A percentile compares a stretch with the other conserved stretches of the same genome.
phyloP scores from a whole-genome alignment of 2,329 filamentous ascomycete genomes.

The Gliomastix tumulicola region DNA sequence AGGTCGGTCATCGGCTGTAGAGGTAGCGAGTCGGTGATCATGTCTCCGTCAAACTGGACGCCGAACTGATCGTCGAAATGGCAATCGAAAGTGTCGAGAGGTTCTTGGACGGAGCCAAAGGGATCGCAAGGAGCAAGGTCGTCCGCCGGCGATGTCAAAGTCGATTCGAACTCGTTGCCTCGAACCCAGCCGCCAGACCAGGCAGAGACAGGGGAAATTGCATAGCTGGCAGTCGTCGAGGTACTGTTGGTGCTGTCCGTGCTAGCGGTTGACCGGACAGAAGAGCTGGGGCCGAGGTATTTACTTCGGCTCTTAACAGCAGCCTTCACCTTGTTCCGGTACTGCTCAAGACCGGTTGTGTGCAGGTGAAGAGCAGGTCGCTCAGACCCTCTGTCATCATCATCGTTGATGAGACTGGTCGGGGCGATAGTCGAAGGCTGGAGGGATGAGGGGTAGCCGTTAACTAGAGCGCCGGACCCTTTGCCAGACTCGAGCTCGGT shows the following conservation, averaged over 20 bases:
- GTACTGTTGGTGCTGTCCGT: slow-evolving; percentile 31
- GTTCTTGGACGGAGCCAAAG: too few species aligned
- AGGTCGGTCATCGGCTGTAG: too few species aligned
- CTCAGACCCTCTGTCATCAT: slow-evolving; percentile 8
- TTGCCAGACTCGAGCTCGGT: slow-evolving; percentile 15
- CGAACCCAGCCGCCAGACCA: slow-evolving; percentile 31
- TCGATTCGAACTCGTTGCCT: slow-evolving; percentile 30
- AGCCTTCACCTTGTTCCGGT: slow-evolving; percentile 16
- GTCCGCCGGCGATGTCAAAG: slow-evolving; percentile 37
- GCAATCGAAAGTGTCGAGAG: slow-evolving; percentile 1
- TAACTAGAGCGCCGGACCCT: slow-evolving; percentile 14
- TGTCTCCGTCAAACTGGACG: too few species aligned
- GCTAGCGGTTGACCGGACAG: slow-evolving; percentile 36
- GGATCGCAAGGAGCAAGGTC: slow-evolving; percentile 15
- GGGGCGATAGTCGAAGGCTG: slow-evolving; percentile 14
- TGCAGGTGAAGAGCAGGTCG: slow-evolving; percentile 30
- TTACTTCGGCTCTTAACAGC: slow-evolving; percentile 23
- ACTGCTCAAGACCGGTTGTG: slow-evolving; percentile 25
- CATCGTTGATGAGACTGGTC: slow-evolving; percentile 13
- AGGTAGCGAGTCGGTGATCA: too few species aligned
- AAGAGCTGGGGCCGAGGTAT: slow-evolving; percentile 37
- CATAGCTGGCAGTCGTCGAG: slow-evolving; percentile 25
- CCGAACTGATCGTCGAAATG: too few species aligned
- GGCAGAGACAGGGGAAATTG: slow-evolving; percentile 40
- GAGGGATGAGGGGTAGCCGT: slow-evolving; percentile 15